A percentile compares a stretch with the other conserved stretches of the same genome.
Conservation (phyloP, 768 basidiomycete genomes). For the Cyathus striatus region DNA sequence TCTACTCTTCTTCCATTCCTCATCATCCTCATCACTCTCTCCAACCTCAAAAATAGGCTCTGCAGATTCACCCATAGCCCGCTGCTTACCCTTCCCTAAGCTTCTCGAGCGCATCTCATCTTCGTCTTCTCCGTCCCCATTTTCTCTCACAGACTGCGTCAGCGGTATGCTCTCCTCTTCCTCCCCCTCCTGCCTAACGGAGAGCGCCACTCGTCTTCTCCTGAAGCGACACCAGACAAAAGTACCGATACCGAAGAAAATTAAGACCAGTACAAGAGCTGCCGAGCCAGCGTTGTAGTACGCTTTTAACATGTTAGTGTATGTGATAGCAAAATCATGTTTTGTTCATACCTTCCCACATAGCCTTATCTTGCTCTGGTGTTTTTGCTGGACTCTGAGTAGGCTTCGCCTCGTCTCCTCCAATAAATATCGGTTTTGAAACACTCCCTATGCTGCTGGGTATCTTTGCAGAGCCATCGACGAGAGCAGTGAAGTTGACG, state of each 20-base stretch:
- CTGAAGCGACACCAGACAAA: slow-evolving; percentile 80
- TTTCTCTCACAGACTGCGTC: slow-evolving; percentile 34
- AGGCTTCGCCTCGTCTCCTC: slow-evolving; percentile 30
- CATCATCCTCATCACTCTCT: slow-evolving; percentile 45
- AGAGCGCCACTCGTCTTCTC: slow-evolving; percentile 36
- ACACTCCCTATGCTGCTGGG: slow-evolving; percentile 75
- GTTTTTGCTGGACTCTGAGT: slow-evolving; percentile 47
- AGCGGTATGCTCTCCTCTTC: slow-evolving; percentile 74
- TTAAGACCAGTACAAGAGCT: slow-evolving; percentile 74
- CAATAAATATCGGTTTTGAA: slow-evolving; percentile 58
- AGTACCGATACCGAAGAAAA: slow-evolving; percentile 59
- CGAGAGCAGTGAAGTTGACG: slow-evolving; percentile 77
- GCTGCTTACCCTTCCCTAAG: slow-evolving; percentile 46
- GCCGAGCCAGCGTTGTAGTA: slow-evolving; percentile 93
- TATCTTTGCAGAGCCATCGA: slow-evolving; percentile 76
- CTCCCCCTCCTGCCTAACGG: slow-evolving; percentile 19
- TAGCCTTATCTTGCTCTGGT: slow-evolving; percentile 75
- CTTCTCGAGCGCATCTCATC: slow-evolving; percentile 19
- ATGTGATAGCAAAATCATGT: slow-evolving; percentile 1
- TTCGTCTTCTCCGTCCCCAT: slow-evolving; percentile 35
- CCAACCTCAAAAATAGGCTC: slow-evolving; percentile 46
- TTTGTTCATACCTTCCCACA: slow-evolving; percentile 75
- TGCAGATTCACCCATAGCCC: slow-evolving; percentile 24
- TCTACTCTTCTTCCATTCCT: neutral
- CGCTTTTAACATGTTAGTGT: slow-evolving; percentile 37